Evolutionary conservation across 2,329 filamentous ascomycete species (phyloP), one percentile per base, ranked within the genome.

Genomic region (Helotiales sp.): DNA sequence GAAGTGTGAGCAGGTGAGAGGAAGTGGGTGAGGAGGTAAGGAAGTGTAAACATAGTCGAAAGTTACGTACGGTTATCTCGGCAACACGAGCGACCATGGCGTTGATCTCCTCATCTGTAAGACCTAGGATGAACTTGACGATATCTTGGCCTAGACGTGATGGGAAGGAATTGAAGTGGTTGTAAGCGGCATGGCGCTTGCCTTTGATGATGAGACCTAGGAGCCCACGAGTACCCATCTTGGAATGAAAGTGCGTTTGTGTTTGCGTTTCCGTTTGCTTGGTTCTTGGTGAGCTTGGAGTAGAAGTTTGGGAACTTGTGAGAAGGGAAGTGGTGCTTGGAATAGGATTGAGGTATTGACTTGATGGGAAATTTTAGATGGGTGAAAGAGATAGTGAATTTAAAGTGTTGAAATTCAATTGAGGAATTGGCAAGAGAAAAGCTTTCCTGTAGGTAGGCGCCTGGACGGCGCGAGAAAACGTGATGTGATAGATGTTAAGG

Each of bases 161-260:
- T 17, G 68, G 68, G 30, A 61, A 67, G 15, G 62, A 70, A 30
- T 70, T 62, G 8, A 3, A 60, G 24, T 63, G 62, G 22, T 67
- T 65, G 54, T 63, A 66, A 4, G 40, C 32, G 11, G 13, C 65
- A 22, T 66, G 63, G 37, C 62, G 60, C n/a, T 54, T 34, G 17
- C 28, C 66, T 30, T 40, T 49, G 34, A 64, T 40, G 26, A 70
- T 59, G 20, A 70, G 28, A 20, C 57, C 49, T 2, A 70, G 34
- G 13, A 67, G 45, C 17, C 62, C 68, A 20, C 65, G 49, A 24
- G 63, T 70, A 15, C 59, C 50, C 60, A 68, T 43, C 11, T n/a
- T 17, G 37, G 37, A 40, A 13, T 40, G 37, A 15, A n/a, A n/a
- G n/a, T n/a, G n/a, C n/a, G n/a, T n/a, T n/a, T n/a, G n/a, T n/a